phyloP scores from a whole-genome alignment of 2,329 filamentous ascomycete genomes.

The Ceratocystis colombiana region DNA sequence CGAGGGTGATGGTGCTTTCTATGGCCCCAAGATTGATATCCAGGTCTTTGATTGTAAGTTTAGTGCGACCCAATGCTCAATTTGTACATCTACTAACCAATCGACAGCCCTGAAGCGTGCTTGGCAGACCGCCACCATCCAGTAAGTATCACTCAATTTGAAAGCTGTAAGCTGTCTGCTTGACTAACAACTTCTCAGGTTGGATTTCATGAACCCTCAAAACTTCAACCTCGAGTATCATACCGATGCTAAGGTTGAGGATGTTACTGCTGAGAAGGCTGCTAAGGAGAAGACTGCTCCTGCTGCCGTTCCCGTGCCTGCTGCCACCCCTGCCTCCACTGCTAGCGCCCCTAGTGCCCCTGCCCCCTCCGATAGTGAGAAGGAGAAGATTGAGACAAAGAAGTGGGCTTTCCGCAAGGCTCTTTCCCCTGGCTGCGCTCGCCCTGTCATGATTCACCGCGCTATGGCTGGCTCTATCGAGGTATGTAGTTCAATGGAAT shows the following conservation, averaged over 20 bases:
- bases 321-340: constrained; percentile 31
- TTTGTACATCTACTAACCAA: not conserved
- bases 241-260: constrained; percentile 51
- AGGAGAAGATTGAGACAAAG: constrained; percentile 37
- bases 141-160: constrained; percentile 34
- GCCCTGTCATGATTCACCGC: constrained; percentile 79
- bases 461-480: constrained; percentile 63
- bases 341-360: constrained; percentile 20
- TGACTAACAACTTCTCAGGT: constrained; percentile 28
- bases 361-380: constrained; percentile 35
- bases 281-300: constrained; percentile 31
- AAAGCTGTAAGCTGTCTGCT: not conserved
- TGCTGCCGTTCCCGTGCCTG: constrained; percentile 25
- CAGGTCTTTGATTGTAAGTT: constrained; percentile 50
- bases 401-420: constrained; percentile 36
- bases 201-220: constrained; percentile 60
- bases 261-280: constrained; percentile 25
- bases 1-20: constrained; percentile 92
- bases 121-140: constrained; percentile 86
- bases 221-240: constrained; percentile 85
- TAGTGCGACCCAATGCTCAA: constrained; percentile 31
- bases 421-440: constrained; percentile 58
- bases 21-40: constrained; percentile 97
- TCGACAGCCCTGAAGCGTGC: constrained; percentile 26
- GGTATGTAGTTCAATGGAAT: not conserved